Evolutionary conservation across 2,329 filamentous ascomycete species (phyloP).

Genomic region (Fonsecaea monophora): DNA sequence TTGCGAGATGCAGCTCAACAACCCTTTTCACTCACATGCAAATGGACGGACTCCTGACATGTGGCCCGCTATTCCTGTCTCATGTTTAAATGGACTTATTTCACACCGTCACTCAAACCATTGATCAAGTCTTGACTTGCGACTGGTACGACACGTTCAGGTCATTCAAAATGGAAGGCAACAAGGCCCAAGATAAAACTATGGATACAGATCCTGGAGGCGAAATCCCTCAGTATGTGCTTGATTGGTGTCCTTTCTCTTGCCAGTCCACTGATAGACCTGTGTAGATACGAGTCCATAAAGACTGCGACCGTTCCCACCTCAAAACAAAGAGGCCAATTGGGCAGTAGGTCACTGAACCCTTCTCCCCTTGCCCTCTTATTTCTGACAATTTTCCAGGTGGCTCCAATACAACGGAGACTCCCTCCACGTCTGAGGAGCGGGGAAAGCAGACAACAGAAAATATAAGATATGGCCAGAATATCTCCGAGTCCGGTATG

Average conservation of each 20-base stretch:
- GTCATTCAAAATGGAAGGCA: constrained; percentile 28
- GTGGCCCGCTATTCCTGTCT: background rate
- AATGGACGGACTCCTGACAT: background rate
- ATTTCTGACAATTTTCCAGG: constrained; percentile 29
- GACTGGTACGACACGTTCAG: constrained; percentile 38
- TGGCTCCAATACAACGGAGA: constrained; percentile 29
- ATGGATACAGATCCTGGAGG: constrained; percentile 67
- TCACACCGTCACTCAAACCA: constrained; percentile 35
- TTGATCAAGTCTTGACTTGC: constrained; percentile 38
- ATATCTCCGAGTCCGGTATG: constrained; percentile 62
- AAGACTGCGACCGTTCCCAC: constrained; percentile 58
- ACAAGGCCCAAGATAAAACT: constrained; percentile 48
- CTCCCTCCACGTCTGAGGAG: constrained; percentile 19
- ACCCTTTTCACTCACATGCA: constrained; percentile 12
- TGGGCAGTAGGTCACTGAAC: constrained; percentile 55
- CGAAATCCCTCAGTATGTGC: constrained; percentile 62
- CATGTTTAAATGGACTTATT: constrained; percentile 39
- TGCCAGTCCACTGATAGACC: background rate
- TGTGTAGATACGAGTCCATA: constrained; percentile 63
- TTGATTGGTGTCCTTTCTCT: constrained; percentile 5
- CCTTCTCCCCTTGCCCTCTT: constrained; percentile 9
- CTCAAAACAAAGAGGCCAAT: constrained; percentile 62
- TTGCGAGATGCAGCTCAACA: constrained; percentile 3
- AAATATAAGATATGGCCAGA: constrained; percentile 63
- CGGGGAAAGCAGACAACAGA: constrained; percentile 55